phyloP scores from a whole-genome alignment of 441 rosid species.

The Mallotus repandus region DNA sequence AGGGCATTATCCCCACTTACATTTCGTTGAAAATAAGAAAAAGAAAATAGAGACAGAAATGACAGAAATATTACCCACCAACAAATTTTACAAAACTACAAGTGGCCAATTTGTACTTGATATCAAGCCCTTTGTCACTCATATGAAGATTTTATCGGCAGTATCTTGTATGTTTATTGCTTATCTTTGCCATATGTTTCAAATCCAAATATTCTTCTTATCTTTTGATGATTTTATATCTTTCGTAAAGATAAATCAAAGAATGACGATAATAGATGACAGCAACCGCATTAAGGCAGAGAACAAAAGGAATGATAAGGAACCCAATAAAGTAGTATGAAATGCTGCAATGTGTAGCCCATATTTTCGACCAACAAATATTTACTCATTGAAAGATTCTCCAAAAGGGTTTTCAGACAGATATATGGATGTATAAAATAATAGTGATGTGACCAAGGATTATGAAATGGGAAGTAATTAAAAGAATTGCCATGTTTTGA shows the following conservation, averaged over 20 bases:
- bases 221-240: too few relatives aligned
- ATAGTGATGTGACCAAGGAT: conserved; percentile 7
- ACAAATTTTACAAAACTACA: too few relatives aligned
- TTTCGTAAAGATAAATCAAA: background rate
- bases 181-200: too few relatives aligned
- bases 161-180: too few relatives aligned
- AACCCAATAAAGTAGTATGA: background rate
- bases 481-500: background rate
- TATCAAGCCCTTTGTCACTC: background rate
- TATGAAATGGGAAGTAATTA: background rate
- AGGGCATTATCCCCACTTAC: background rate
- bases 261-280: background rate
- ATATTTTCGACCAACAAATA: conserved; percentile 8
- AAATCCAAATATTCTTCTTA: too few relatives aligned
- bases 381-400: conserved; percentile 9
- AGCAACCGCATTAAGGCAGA: conserved; percentile 2
- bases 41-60: background rate
- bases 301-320: background rate
- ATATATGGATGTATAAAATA: conserved; percentile 1
- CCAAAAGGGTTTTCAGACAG: background rate
- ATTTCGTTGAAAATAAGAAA: background rate
- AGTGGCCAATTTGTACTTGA: background rate
- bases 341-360: conserved; percentile 3
- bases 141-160: background rate
- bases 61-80: background rate